These are phyloP conservation scores for Arabis alpina DNA, from an alignment of 345 rosid species.

Conservation along the genomic window DNA sequence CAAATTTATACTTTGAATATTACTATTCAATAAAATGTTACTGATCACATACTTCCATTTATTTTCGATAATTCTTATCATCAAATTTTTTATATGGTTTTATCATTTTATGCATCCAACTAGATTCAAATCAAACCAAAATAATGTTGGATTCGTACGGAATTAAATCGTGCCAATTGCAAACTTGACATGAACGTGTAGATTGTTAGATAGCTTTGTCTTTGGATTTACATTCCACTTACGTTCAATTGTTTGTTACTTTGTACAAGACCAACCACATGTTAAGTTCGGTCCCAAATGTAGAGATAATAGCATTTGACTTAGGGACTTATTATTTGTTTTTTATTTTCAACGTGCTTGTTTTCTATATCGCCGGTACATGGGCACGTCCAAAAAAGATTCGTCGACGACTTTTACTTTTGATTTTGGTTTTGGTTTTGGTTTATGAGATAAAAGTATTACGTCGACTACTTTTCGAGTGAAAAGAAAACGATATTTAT, in stretches of 20 bases:
- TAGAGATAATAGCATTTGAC: neutral
- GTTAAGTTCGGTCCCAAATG: conserved; percentile 11
- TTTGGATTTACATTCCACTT: conserved; percentile 10
- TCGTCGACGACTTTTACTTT: conserved; percentile 2
- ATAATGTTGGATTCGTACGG: neutral
- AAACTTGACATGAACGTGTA: neutral
- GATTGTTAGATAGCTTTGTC: neutral
- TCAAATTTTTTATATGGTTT: too few species aligned
- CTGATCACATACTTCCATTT: too few species aligned
- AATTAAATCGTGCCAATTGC: conserved; percentile 14
- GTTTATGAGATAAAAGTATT: neutral
- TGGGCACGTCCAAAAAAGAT: conserved; percentile 10
- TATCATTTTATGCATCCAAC: too few species aligned
- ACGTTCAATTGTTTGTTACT: neutral
- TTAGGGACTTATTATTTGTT: neutral
- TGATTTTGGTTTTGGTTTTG: too few species aligned
- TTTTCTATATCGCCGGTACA: conserved; percentile 26
- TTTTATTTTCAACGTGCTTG: conserved; percentile 17
- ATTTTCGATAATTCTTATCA: too few species aligned
- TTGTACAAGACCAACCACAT: conserved; percentile 24
- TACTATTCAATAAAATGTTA: too few species aligned
- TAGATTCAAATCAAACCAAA: neutral
- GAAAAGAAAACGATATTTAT: conserved; percentile 9
- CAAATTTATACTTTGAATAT: too few species aligned
- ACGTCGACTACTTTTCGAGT: neutral